phyloP scores from a whole-genome alignment of 192 early-diverging fungal genomes.

The Coemansia sp. region DNA sequence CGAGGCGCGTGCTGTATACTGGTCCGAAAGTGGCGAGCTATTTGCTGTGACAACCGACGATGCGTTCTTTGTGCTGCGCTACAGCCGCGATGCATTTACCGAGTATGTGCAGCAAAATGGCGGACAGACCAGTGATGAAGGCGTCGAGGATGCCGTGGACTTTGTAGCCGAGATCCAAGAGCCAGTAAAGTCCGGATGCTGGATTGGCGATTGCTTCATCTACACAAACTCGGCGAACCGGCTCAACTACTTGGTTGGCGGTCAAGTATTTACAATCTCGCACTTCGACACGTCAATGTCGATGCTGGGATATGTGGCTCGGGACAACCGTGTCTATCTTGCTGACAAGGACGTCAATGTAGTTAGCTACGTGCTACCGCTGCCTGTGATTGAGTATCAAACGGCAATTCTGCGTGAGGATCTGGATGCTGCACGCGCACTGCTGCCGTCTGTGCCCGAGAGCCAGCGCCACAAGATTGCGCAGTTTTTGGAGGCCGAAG shows the following conservation, averaged over 20 bases:
- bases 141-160: constrained; percentile 94
- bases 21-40: constrained; percentile 93
- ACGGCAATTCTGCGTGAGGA: constrained; percentile 95
- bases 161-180: constrained; percentile 91
- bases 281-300: constrained; percentile 94
- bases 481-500: constrained; percentile 92
- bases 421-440: constrained; percentile 69
- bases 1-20: constrained; percentile 81
- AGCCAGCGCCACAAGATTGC: constrained; percentile 91
- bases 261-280: constrained; percentile 87
- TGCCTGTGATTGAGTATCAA: constrained; percentile 97
- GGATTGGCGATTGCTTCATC: constrained; percentile 99
- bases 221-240: constrained; percentile 90
- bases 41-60: constrained; percentile 92
- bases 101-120: constrained; percentile 69
- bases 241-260: constrained; percentile 95
- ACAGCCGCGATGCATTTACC: constrained; percentile 81
- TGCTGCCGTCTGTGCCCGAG: constrained; percentile 82
- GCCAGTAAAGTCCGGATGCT: constrained; percentile 86
- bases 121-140: constrained; percentile 78
- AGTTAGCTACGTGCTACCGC: constrained; percentile 84
- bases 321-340: constrained; percentile 91
- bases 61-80: constrained; percentile 91
- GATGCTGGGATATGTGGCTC: constrained; percentile 89
- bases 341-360: constrained; percentile 92